Percentiles rank a stretch among this genome's conserved stretches.
Conservation (phyloP, 1,139 yeast genomes). For the Geotrichum histeridarum region DNA sequence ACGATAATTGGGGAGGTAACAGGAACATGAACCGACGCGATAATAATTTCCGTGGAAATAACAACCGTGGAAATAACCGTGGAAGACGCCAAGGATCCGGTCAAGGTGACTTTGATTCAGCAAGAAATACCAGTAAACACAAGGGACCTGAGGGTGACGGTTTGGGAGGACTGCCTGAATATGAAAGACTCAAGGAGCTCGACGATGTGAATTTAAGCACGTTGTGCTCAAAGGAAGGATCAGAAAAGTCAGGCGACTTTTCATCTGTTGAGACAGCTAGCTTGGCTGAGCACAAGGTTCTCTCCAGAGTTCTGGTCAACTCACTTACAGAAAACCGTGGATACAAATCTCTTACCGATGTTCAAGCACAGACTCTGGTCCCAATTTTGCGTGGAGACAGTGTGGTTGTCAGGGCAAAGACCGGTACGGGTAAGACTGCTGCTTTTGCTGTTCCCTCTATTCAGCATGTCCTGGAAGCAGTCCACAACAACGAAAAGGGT, state of each 20-base stretch:
- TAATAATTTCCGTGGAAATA: background rate
- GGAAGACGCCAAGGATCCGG: conserved; percentile 14
- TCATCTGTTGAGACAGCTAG: conserved; percentile 33
- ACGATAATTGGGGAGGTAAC: background rate
- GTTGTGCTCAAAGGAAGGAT: conserved; percentile 15
- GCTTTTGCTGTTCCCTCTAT: conserved; percentile 81
- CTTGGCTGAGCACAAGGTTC: conserved; percentile 31
- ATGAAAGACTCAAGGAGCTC: conserved; percentile 28
- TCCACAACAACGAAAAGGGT: conserved; percentile 29
- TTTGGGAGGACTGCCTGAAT: conserved; percentile 33
- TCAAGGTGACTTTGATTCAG: conserved; percentile 19
- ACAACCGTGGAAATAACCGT: background rate
- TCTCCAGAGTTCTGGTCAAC: conserved; percentile 35
- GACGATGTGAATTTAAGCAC: conserved; percentile 20
- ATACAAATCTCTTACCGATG: conserved; percentile 57
- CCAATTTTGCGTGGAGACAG: conserved; percentile 59
- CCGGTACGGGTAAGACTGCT: conserved; percentile 93
- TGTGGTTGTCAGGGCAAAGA: conserved; percentile 81
- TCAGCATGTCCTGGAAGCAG: conserved; percentile 47
- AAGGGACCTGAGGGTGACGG: conserved; percentile 35
- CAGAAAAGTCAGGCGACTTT: conserved; percentile 24
- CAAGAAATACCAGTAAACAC: conserved; percentile 20
- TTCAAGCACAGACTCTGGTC: conserved; percentile 66
- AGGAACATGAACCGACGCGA: background rate
- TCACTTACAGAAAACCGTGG: conserved; percentile 35